Conservation (phyloP, 1,139 yeast species). For the Suhomyces choctaworum region DNA sequence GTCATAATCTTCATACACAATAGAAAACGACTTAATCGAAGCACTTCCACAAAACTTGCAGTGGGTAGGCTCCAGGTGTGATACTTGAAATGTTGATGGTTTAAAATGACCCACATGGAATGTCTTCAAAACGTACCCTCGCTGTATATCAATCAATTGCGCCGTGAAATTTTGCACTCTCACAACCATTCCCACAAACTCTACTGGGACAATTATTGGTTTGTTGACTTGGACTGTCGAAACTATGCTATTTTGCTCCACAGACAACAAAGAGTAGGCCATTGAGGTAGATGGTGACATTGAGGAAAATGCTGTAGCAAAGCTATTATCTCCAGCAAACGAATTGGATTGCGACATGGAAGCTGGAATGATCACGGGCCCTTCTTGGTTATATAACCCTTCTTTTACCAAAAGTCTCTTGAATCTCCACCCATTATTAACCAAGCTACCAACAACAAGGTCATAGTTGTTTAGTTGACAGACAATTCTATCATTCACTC, state of each 20-base stretch:
- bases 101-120: constrained; percentile 64
- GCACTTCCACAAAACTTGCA: constrained; percentile 92
- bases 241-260: neutral
- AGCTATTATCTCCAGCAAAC: constrained; percentile 19
- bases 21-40: constrained; percentile 68
- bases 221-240: constrained; percentile 21
- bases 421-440: constrained; percentile 67
- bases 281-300: constrained; percentile 3
- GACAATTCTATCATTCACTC: constrained; percentile 72
- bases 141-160: constrained; percentile 72
- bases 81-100: constrained; percentile 59
- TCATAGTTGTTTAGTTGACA: constrained; percentile 54
- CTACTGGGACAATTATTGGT: constrained; percentile 46
- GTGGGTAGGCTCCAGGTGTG: constrained; percentile 83
- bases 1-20: constrained; percentile 66
- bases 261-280: neutral
- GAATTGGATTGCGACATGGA: constrained; percentile 22
- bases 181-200: constrained; percentile 71
- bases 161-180: constrained; percentile 56
- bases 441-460: constrained; percentile 60
- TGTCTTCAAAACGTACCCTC: constrained; percentile 63
- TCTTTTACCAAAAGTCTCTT: constrained; percentile 50
- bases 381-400: constrained; percentile 49
- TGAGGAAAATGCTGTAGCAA: constrained; percentile 16
- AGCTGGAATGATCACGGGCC: constrained; percentile 32